phyloP scores from a whole-genome alignment of 352 stramenopile genomes.

The Phytophthora fragariaefolia region DNA sequence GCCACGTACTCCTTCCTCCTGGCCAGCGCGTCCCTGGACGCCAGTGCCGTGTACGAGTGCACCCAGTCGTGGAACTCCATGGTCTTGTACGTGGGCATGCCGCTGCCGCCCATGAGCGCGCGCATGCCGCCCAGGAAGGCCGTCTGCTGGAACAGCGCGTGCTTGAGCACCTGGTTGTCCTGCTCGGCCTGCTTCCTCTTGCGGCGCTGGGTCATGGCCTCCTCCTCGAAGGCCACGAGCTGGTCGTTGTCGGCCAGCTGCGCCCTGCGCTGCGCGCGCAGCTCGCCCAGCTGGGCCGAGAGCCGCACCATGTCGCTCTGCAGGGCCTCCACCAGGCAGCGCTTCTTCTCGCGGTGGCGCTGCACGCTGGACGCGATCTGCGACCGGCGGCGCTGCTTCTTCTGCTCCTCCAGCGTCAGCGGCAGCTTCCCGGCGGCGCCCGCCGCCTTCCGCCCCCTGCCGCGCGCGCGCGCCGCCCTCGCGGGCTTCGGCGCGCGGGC shows the following conservation, averaged over 20 bases:
- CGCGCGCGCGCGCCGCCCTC: slow-evolving; percentile 20
- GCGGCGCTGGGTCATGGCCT: slow-evolving; percentile 63
- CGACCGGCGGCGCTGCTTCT: slow-evolving; percentile 59
- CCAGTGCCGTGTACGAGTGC: slow-evolving; percentile 71
- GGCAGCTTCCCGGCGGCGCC: slow-evolving; percentile 13
- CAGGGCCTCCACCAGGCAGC: slow-evolving; percentile 51
- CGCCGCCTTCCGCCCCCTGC: slow-evolving; percentile 11
- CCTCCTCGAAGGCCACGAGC: slow-evolving; percentile 63
- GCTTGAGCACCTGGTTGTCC: slow-evolving; percentile 62
- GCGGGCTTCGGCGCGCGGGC: slow-evolving; percentile 16
- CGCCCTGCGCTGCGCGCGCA: slow-evolving; percentile 52
- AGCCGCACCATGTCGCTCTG: slow-evolving; percentile 54
- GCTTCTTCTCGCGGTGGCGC: slow-evolving; percentile 75
- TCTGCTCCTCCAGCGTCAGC: slow-evolving; percentile 57
- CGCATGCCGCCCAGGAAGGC: slow-evolving; percentile 63
- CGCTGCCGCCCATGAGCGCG: slow-evolving; percentile 42
- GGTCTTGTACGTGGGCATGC: slow-evolving; percentile 48
- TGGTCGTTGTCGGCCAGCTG: slow-evolving; percentile 51
- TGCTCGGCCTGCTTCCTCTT: slow-evolving; percentile 67
- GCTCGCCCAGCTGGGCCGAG: slow-evolving; percentile 43
- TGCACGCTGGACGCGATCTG: slow-evolving; percentile 77
- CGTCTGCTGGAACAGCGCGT: slow-evolving; percentile 75
- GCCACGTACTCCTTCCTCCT: slow-evolving; percentile 56
- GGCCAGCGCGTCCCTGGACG: slow-evolving; percentile 29
- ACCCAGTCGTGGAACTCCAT: slow-evolving; percentile 81